Percentiles rank a stretch among this genome's conserved stretches.
Conservation (phyloP, 2,329 filamentous ascomycete genomes). For the Coccinonectria pachysandricola region DNA sequence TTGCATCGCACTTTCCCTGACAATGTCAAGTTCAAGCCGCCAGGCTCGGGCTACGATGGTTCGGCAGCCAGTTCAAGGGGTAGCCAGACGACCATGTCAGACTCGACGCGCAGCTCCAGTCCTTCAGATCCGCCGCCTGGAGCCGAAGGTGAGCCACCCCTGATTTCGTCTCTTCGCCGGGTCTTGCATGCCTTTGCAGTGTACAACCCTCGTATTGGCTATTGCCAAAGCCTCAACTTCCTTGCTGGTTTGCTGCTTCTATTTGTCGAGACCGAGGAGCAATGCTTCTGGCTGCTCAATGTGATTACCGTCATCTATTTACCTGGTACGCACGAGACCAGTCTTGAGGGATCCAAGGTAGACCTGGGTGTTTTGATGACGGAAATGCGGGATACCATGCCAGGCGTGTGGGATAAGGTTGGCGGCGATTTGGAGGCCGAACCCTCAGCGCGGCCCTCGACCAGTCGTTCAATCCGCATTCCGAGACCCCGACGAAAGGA, state of each 20-base stretch:
- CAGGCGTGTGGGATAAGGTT: constrained; percentile 78
- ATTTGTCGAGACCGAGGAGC: constrained; percentile 81
- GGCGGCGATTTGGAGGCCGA: constrained; percentile 60
- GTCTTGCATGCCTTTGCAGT: constrained; percentile 85
- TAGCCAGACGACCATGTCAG: constrained; percentile 28
- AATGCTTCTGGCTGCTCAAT: constrained; percentile 85
- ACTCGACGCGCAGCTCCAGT: constrained; percentile 24
- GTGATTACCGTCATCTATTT: constrained; percentile 84
- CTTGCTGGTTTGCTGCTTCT: constrained; percentile 80
- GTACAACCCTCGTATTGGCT: constrained; percentile 84
- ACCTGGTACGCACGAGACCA: constrained; percentile 84
- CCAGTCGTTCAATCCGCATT: constrained; percentile 25
- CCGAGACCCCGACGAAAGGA: constrained; percentile 29
- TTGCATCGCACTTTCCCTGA: constrained; percentile 91
- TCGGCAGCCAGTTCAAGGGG: constrained; percentile 21
- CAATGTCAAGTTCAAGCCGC: constrained; percentile 79
- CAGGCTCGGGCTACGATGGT: constrained; percentile 23
- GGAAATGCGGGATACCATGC: constrained; percentile 70
- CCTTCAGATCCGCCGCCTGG: constrained; percentile 22
- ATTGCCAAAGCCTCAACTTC: constrained; percentile 94
- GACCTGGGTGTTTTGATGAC: constrained; percentile 91
- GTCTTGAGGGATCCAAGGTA: constrained; percentile 82
- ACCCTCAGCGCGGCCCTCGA: constrained; percentile 26
- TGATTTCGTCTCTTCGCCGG: constrained; percentile 71
- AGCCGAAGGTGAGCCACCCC: constrained; percentile 54